Percentiles rank a stretch among this genome's conserved stretches.
These are phyloP conservation scores for Flaveria linearis DNA, from an alignment of 129 eudicot genomes.

Conservation along the genomic window DNA sequence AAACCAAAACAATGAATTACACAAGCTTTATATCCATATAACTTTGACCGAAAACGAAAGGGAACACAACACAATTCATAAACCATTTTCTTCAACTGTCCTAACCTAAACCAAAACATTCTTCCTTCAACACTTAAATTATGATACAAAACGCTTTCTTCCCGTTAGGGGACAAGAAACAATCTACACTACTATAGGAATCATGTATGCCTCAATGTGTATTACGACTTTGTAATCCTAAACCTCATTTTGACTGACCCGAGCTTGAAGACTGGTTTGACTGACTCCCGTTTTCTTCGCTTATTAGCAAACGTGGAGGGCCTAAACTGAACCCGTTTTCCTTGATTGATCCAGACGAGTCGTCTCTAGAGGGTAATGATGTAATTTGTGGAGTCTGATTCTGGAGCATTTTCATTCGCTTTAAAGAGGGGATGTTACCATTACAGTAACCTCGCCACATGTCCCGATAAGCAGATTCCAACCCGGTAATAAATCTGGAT, in stretches of 20 bases:
- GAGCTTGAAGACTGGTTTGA: constrained; percentile 31
- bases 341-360: constrained; percentile 38
- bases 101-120: constrained; percentile 26
- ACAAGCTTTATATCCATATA: constrained; percentile 36
- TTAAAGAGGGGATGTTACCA: constrained; percentile 77
- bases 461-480: constrained; percentile 71
- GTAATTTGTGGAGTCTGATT: constrained; percentile 40
- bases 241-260: constrained; percentile 35
- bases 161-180: constrained; percentile 9
- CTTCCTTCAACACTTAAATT: constrained; percentile 27
- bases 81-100: constrained; percentile 19
- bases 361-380: constrained; percentile 33
- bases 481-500: constrained; percentile 55
- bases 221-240: constrained; percentile 5
- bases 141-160: constrained; percentile 33
- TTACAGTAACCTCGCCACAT: constrained; percentile 86
- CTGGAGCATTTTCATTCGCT: constrained; percentile 50
- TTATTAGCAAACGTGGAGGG: constrained; percentile 30
- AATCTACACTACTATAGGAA: constrained; percentile 23
- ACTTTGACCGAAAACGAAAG: constrained; percentile 11
- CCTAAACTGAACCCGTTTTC: constrained; percentile 54
- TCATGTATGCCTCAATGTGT: constrained; percentile 23
- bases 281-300: constrained; percentile 48
- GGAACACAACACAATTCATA: constrained; percentile 21
- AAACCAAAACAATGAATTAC: constrained; percentile 27